Conservation (phyloP, 1,284 basidiomycete species). For the Leccinum pachyderme region DNA sequence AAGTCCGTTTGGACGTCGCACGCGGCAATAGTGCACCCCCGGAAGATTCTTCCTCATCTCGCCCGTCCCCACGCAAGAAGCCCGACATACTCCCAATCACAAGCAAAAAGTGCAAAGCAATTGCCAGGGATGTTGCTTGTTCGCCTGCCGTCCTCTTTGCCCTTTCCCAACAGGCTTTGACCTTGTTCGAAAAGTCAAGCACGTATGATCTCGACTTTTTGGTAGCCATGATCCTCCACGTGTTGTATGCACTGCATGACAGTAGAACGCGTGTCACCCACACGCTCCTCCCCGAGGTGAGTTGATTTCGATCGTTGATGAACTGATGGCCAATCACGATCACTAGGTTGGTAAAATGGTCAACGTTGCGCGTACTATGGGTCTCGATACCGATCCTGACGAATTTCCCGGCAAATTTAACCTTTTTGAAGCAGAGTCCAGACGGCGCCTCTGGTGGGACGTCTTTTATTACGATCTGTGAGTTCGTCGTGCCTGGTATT, state of each 20-base stretch:
- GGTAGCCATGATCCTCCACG: constrained; percentile 50
- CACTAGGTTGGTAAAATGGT: constrained; percentile 65
- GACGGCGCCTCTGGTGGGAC: constrained; percentile 72
- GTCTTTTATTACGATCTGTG: constrained; percentile 70
- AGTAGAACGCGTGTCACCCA: constrained; percentile 45
- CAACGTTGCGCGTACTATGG: constrained; percentile 61
- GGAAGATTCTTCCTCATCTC: constrained; percentile 27
- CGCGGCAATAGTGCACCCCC: constrained; percentile 17
- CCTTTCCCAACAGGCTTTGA: constrained; percentile 46
- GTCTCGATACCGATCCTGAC: constrained; percentile 59
- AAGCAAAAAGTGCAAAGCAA: constrained; percentile 28
- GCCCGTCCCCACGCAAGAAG: constrained; percentile 24
- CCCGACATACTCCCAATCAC: constrained; percentile 13
- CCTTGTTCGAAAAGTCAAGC: constrained; percentile 38
- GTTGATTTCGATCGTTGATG: constrained; percentile 30
- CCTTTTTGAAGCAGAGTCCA: constrained; percentile 57
- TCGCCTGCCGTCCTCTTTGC: constrained; percentile 41
- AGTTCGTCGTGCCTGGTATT: constrained; percentile 29
- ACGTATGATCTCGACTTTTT: constrained; percentile 52
- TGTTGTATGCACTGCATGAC: constrained; percentile 52
- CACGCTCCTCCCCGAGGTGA: constrained; percentile 30
- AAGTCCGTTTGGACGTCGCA: constrained; percentile 24
- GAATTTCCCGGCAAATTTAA: constrained; percentile 42
- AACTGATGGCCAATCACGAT: constrained; percentile 23
- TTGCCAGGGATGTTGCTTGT: constrained; percentile 27